Evolutionary conservation across 208 protist genomes (phyloP), one percentile per base, ranked within the genome.

Genomic region (Wallacemonas sp.): DNA sequence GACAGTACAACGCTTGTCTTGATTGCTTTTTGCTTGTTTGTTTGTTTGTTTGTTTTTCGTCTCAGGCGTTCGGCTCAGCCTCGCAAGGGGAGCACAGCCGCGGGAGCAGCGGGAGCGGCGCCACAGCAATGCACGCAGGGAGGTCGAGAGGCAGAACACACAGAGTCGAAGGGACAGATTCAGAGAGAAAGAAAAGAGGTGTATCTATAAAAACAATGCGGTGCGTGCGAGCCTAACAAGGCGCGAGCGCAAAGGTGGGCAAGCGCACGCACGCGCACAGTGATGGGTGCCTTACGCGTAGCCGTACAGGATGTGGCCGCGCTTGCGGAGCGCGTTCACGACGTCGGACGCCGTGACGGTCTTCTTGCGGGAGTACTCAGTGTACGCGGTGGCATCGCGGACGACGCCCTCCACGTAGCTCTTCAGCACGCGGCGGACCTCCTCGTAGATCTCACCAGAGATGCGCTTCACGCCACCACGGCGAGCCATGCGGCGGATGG

Each of bases 391-490:
- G 21, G 87, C 69, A 62, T 93, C 82, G 28, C 82, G 76, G 53
- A 93, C 59, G 39, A 93, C 78, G 27, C 67, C 62, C 47, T 91
- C 82, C 22, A 93, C 66, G 63, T 91, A 93, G 27, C 26, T 61
- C 68, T 73, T 73, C 49, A 73, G 68, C 54, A 68, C 70, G 75
- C 39, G 33, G 82, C 82, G 49, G 38, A 63, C 61, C 85, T 90
- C 82, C 42, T 86, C 76, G 59, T 89, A 91, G 68, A 91, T 85
- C 51, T 62, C 41, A 34, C 66, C 74, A 28, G 68, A 73, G 79
- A 92, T 92, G 60, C 86, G 75, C 66, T 89, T 88, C 30, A 91
- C 84, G 65, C 86, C 86, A 71, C 86, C 86, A 75, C 86, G 65
- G 60, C 86, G 72, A 45, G 86, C 86, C 41, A 90, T 66, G 69